Conservation (phyloP, 148 eudicot species). For the Polygonum aviculare region DNA sequence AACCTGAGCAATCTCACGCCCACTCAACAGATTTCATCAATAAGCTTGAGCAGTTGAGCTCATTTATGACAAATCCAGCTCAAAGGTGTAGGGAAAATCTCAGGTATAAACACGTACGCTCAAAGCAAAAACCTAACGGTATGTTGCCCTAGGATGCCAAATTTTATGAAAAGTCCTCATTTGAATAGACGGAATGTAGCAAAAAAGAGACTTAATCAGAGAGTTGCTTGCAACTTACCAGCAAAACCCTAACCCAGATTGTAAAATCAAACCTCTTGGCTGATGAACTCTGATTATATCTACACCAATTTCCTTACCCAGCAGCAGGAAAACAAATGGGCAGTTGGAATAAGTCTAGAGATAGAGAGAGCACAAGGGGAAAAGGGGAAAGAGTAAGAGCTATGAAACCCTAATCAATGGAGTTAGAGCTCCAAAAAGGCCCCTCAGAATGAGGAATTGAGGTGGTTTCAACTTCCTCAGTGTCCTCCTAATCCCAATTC, state of each 20-base stretch:
- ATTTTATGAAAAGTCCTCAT: neutral
- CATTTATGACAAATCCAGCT: neutral
- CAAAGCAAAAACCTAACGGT: neutral
- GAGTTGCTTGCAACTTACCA: neutral
- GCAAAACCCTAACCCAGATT: neutral
- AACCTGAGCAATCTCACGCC: neutral
- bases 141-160: neutral
- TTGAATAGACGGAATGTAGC: neutral
- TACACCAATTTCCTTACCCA: neutral
- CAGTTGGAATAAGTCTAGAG: neutral
- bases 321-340: neutral
- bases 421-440: neutral
- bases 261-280: neutral
- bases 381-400: neutral
- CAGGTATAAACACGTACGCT: neutral
- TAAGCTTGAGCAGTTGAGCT: neutral
- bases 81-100: neutral
- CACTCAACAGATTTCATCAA: neutral
- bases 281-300: neutral
- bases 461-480: neutral
- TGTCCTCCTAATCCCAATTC: too few species aligned
- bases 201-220: neutral
- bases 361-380: neutral
- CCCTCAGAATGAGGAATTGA: neutral
- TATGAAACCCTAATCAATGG: slow-evolving; percentile 5